Evolutionary conservation across 2,329 filamentous ascomycete species (phyloP), one percentile per base, ranked within the genome.

Genomic region (Xylariaceae sp.): DNA sequence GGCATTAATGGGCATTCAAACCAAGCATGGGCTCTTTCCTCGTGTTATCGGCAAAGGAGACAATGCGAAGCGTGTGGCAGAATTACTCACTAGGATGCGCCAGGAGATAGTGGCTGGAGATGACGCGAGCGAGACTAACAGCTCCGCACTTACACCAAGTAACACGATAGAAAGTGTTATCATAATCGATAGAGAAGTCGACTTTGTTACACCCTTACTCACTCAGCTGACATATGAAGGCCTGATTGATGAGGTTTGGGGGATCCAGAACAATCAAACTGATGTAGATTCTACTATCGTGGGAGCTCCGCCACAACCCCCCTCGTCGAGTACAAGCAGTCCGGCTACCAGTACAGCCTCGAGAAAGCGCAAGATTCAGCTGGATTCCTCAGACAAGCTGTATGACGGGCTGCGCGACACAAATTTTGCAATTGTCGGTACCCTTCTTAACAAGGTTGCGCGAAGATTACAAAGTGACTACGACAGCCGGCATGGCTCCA

Each of bases 141-240:
- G 82, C 63, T 79, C 87, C 44, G 89, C 89, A 6, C 79, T 96
- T 21, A 88, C 90, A 10, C 93, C 95, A 12, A 98, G 95, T 72
- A 89, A 89, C 10, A 88, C 87, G 6, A 90, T 92, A 46, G 95
- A 99, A 72, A 96, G 89, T 69, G 79, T 97, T 57, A 93, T 99
- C 67, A 89, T 99, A 58, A 92, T 99, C 52, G 95, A 99, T 73
- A 89, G 95, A 48, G 93, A 97, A 71, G 89, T 96, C 52, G 95
- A 99, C 72, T 92, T 95, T 67, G 91, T 93, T 16, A 97, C 95
- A 1, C 89, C 90, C 0, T 81, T 99, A 16, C 86, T 99, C 51
- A 98, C 93, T 0, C 95, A 99, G 71, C 79, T 99, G 59, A 99
- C 95, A 1, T 99, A 99, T 68, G 93, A 99, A 75, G 95, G 95